Base-by-base conservation (phyloP, 371 early-diverging fungal species). In the Umbelopsis sp. region DNA sequence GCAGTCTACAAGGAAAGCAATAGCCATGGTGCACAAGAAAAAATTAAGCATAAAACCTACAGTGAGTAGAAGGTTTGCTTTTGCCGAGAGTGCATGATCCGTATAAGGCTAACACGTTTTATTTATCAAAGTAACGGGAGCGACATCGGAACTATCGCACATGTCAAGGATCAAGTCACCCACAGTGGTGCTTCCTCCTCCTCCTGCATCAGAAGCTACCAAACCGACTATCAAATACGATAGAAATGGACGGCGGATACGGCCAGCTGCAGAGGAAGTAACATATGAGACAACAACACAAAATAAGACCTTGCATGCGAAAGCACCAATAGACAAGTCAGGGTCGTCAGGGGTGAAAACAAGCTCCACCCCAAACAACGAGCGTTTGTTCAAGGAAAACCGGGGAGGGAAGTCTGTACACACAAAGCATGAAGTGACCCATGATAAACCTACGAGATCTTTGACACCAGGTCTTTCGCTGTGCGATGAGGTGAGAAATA, bases 331-430 rank as follows among this genome's bases (percentile, higher is more conserved):
- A 16, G 18, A 16, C 16, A 10, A 48, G 6, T 7, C 16, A 48
- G 20, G 20, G 4, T 48, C 48, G 48, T 16, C 48, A 48, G 48
- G 16, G 48, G 20, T n/a, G 20, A 5, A 6, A 5, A 11, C 11
- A 20, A 7, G 48, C 6, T 48, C 57, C 5, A 16, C 12, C 3
- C 11, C 57, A 35, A 57, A 4, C 11, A 25, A 8, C 35, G 57
- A 57, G 12, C 32, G 57, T 9, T 4, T 57, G 22, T 57, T 57
- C 57, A 57, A 57, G 5, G 57, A 57, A 57, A 57, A 57, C 35
- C 29, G 57, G 6, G 57, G 18, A 57, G 35, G 35, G 16, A 57
- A 57, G 35, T 5, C 11, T 18, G 35, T 32, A n/a, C 16, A 1
- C 12, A 11, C 5, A 7, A 18, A 18, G 16, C 5, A 4, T 29